These are phyloP conservation scores for Gomphus sp. DNA, from an alignment of 1,284 basidiomycete species.

Conservation along the genomic window DNA sequence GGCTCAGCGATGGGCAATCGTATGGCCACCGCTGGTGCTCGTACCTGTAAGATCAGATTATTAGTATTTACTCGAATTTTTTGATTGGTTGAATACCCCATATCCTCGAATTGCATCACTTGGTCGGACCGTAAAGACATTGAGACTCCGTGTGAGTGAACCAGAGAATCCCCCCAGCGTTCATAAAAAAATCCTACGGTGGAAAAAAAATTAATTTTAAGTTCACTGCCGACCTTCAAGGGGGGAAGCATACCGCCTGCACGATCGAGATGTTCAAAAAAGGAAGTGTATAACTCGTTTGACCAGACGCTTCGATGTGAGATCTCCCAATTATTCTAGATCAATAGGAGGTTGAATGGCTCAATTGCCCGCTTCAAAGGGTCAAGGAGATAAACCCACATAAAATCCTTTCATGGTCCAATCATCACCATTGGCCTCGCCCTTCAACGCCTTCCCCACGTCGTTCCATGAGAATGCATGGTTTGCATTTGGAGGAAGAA, in stretches of 20 bases:
- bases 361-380: neutral
- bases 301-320: conserved; percentile 8
- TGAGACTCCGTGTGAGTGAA: conserved; percentile 2
- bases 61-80: neutral
- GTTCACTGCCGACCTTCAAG: neutral
- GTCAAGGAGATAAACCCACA: neutral
- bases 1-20: conserved; percentile 3
- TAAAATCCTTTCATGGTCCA: conserved; percentile 5
- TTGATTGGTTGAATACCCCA: neutral
- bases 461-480: conserved; percentile 4
- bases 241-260: conserved; percentile 4
- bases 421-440: neutral
- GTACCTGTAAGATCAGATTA: neutral
- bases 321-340: conserved; percentile 10
- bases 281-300: conserved; percentile 1
- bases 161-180: conserved; percentile 6
- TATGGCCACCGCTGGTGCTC: conserved; percentile 8
- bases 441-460: neutral
- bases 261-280: conserved; percentile 5
- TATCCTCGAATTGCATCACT: conserved; percentile 9
- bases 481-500: neutral
- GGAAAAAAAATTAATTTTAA: neutral
- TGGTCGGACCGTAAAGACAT: conserved; percentile 6
- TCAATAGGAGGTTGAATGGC: neutral
- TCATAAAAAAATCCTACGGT: conserved; percentile 6